Base-by-base conservation (phyloP, 2,329 filamentous ascomycete species). In the Mycosphaerella sp. region DNA sequence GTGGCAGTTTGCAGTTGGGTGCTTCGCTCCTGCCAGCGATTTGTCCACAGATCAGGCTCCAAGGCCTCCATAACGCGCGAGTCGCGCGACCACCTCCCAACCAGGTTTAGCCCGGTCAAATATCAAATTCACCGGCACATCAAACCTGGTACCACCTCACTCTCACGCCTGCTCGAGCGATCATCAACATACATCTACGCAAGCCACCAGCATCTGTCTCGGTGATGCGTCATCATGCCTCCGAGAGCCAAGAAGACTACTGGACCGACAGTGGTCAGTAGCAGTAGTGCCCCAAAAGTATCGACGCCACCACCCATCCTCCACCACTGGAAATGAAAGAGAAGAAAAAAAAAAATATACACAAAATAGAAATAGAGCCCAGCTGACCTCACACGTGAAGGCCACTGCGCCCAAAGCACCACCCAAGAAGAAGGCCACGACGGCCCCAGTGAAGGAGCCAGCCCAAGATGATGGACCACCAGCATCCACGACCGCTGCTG, bases 211-310 rank as follows among this genome's bases (percentile, higher is more conserved):
- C 44, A 17, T 17, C 6, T 46, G 44, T 21, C 29, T 45, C 40
- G 48, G 48, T 51, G 31, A 51, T 47, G 50, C 50, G 32, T 31
- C 6, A 70, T 31, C 6, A 70, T 70, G 68, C 63, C 68, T 46
- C 68, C 68, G 48, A 60, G 64, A 26, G 55, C 62, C 44, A 66
- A 64, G 55, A 67, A 66, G 53, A 34, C 54, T 43, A 46, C 61
- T 23, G 68, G 64, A 34, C 63, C 68, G 29, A 60, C 60, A 21
- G 66, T 64, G 55, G 66, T 65, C 53, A 55, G 57, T 26, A 61
- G 62, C 53, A 59, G 64, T 55, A 59, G 64, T 55, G 53, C 62
- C 48, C 46, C 63, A 29, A 66, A 62, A 58, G 66, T 67, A 62
- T 47, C 41, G 12, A 45, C 38, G 44, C 43, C 53, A 44, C 36